Percentiles rank a stretch among this genome's conserved stretches.
Conservation (phyloP, 139 green algal species). For the Marvania coccoides region DNA sequence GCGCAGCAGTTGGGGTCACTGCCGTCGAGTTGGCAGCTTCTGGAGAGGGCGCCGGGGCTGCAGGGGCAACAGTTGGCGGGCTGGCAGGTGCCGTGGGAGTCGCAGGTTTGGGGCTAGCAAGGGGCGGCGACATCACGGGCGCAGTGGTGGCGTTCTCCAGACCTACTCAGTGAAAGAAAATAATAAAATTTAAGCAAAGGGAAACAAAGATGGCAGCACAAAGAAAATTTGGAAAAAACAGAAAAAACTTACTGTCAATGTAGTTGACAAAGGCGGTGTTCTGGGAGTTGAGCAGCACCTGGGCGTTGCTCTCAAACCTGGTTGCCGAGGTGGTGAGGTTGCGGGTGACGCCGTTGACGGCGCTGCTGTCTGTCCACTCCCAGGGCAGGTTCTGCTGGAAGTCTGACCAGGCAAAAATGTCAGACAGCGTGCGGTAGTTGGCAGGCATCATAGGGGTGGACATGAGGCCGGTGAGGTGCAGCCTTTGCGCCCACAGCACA, state of each 20-base stretch:
- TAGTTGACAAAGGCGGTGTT: background rate
- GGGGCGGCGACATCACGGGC: too few species aligned
- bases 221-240: background rate
- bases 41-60: background rate
- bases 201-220: background rate
- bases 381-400: constrained; percentile 2
- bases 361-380: background rate
- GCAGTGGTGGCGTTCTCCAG: too few species aligned
- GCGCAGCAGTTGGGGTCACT: background rate
- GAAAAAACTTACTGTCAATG: background rate
- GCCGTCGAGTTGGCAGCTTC: too few species aligned
- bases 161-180: too few species aligned
- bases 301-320: background rate
- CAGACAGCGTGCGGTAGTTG: constrained; percentile 1
- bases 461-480: constrained; percentile 1
- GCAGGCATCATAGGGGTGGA: background rate
- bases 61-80: background rate
- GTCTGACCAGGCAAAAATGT: constrained; percentile 4
- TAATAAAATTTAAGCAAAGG: too few species aligned
- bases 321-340: background rate
- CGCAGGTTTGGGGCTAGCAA: too few species aligned
- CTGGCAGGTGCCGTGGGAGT: background rate
- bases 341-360: background rate
- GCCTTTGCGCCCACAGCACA: constrained; percentile 6
- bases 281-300: background rate